A percentile compares a stretch with the other conserved stretches of the same genome.
Conservation (phyloP, 768 basidiomycete genomes). For the Termitomyces sp. region DNA sequence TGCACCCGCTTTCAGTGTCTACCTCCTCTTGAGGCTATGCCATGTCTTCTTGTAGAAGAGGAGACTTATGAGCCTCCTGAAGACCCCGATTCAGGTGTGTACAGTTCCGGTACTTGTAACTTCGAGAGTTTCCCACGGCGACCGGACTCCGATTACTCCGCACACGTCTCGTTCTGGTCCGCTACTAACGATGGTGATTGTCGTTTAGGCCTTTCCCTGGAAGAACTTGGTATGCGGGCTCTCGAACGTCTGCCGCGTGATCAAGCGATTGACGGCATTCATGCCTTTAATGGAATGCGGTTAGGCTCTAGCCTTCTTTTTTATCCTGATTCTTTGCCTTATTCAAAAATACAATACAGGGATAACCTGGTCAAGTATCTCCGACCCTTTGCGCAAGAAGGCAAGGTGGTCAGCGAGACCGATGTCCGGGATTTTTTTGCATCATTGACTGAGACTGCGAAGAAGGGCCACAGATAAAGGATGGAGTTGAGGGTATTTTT, state of each 20-base stretch:
- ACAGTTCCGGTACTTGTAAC: constrained; percentile 3
- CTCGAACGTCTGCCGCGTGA: constrained; percentile 70
- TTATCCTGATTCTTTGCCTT: constrained; percentile 3
- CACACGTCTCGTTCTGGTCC: constrained; percentile 4
- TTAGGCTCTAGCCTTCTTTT: constrained; percentile 24
- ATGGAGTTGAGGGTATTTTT: background rate
- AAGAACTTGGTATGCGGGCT: constrained; percentile 80
- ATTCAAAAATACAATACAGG: constrained; percentile 28
- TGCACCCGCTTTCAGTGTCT: constrained; percentile 47
- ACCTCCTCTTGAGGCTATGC: constrained; percentile 41
- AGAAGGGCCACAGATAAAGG: constrained; percentile 16
- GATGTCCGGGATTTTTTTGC: constrained; percentile 72
- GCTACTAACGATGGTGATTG: constrained; percentile 5
- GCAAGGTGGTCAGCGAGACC: constrained; percentile 65
- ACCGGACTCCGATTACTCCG: constrained; percentile 11
- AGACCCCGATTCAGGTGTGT: constrained; percentile 74
- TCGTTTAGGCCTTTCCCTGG: constrained; percentile 61
- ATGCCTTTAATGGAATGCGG: constrained; percentile 83
- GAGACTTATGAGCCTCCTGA: constrained; percentile 83
- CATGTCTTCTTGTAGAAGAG: constrained; percentile 70
- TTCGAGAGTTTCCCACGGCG: background rate
- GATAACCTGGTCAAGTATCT: constrained; percentile 68
- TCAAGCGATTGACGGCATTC: constrained; percentile 75
- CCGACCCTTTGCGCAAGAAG: constrained; percentile 74
- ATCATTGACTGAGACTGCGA: constrained; percentile 32